Conservation (phyloP, 768 basidiomycete species). For the Russula sp. region DNA sequence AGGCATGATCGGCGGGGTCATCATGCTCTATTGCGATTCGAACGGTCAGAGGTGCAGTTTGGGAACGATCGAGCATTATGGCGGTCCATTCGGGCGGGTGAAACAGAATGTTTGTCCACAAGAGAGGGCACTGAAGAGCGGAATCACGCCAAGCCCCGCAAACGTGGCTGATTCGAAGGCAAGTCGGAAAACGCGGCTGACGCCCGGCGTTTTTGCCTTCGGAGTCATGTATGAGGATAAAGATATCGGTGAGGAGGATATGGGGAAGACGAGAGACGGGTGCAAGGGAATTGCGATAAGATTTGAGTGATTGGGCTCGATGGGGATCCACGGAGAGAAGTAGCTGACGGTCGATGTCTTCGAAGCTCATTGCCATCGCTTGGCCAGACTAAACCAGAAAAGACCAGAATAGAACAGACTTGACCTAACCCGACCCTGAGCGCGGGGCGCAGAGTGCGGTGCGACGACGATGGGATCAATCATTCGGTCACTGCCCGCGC, state of each 20-base stretch:
- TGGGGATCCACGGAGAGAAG: neutral
- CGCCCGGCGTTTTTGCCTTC: neutral
- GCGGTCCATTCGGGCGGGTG: conserved; percentile 12
- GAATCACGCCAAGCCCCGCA: conserved; percentile 19
- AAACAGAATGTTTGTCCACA: conserved; percentile 19
- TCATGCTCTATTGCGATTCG: neutral
- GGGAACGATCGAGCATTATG: conserved; percentile 15
- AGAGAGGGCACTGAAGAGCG: conserved; percentile 14
- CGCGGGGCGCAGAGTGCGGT: too few relatives aligned
- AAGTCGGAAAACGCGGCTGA: neutral
- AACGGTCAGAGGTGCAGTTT: conserved; percentile 11
- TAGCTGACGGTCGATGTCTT: conserved; percentile 3
- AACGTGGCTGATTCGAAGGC: conserved; percentile 16
- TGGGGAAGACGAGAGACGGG: conserved; percentile 18
- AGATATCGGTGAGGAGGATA: conserved; percentile 14
- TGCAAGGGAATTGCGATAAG: conserved; percentile 8
- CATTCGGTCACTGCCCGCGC: too few relatives aligned
- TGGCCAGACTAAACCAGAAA: neutral
- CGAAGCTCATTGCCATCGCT: neutral
- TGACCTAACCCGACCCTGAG: too few relatives aligned
- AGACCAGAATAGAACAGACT: too few relatives aligned
- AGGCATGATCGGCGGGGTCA: neutral
- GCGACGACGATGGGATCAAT: too few relatives aligned
- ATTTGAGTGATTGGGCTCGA: neutral
- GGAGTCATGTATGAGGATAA: conserved; percentile 8